Percentiles rank a stretch among this genome's conserved stretches.
Evolutionary conservation across 352 stramenopile species (phyloP).

Genomic region (Peronospora tabacina): DNA sequence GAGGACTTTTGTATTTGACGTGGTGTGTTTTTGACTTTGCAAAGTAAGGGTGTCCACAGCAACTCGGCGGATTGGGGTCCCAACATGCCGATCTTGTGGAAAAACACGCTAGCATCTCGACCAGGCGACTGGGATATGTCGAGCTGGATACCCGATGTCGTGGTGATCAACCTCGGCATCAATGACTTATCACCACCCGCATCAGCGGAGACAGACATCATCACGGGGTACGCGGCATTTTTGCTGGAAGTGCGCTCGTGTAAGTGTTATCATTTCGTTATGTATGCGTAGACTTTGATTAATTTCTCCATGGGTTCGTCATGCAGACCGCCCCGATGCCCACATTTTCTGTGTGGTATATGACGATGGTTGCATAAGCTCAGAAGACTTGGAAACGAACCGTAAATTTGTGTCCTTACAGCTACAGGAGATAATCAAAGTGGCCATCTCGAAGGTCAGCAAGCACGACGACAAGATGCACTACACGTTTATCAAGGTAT

Average conservation of each 20-base stretch:
- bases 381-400: slow-evolving; percentile 63
- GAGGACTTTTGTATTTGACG: background rate
- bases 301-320: background rate
- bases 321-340: slow-evolving; percentile 59
- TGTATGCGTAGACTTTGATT: background rate
- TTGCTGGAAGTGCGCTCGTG: slow-evolving; percentile 69
- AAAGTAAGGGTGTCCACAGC: slow-evolving; percentile 80
- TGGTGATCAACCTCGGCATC: slow-evolving; percentile 78
- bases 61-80: slow-evolving; percentile 78
- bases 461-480: slow-evolving; percentile 78
- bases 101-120: slow-evolving; percentile 75
- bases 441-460: slow-evolving; percentile 70
- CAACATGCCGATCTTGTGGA: slow-evolving; percentile 78
- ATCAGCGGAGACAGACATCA: slow-evolving; percentile 78
- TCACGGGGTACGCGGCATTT: slow-evolving; percentile 63
- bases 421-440: slow-evolving; percentile 80
- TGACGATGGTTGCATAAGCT: slow-evolving; percentile 75
- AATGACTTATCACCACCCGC: slow-evolving; percentile 81
- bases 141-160: slow-evolving; percentile 71
- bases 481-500: slow-evolving; percentile 74
- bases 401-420: slow-evolving; percentile 72
- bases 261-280: slow-evolving; percentile 26
- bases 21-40: slow-evolving; percentile 7
- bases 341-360: slow-evolving; percentile 86
- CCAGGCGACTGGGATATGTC: slow-evolving; percentile 63